Conservation (phyloP, 768 basidiomycete species). For the Tylopilus intermedius region DNA sequence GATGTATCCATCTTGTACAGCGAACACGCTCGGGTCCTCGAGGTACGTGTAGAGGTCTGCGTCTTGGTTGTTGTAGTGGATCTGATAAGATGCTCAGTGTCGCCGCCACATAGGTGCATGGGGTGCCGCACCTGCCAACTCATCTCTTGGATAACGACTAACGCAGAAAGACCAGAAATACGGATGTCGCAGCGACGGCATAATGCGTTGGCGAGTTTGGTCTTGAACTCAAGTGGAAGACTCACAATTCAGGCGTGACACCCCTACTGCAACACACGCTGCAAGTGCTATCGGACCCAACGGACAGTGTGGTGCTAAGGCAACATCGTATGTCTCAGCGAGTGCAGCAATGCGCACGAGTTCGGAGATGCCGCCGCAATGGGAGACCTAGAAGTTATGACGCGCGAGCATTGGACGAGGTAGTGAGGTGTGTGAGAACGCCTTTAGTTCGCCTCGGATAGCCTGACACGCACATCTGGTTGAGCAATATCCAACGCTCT, state of each 20-base stretch:
- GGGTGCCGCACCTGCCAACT: too few species aligned
- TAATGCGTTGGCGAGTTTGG: neutral
- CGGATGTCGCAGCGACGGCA: neutral
- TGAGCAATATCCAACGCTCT: neutral
- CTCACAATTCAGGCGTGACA: constrained; percentile 45
- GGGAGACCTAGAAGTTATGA: neutral
- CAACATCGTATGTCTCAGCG: neutral
- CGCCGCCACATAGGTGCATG: too few species aligned
- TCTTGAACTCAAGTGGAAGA: neutral
- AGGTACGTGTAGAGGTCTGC: too few species aligned
- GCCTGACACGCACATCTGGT: neutral
- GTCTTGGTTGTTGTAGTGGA: too few species aligned
- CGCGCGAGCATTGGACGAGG: neutral
- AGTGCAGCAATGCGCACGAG: neutral
- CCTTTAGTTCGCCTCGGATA: neutral
- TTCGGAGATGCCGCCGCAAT: neutral
- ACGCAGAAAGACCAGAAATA: too few species aligned
- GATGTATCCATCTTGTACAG: too few species aligned
- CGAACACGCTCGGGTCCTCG: too few species aligned
- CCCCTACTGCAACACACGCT: constrained; percentile 59
- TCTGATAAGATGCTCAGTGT: too few species aligned
- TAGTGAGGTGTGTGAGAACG: neutral
- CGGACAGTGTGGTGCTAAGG: neutral
- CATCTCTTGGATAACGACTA: constrained; percentile 23
- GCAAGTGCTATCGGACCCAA: constrained; percentile 17